Percentiles rank a stretch among this genome's conserved stretches.
These are phyloP conservation scores for Emergomyces africanus DNA, from an alignment of 2,329 filamentous ascomycete genomes.

Conservation along the genomic window DNA sequence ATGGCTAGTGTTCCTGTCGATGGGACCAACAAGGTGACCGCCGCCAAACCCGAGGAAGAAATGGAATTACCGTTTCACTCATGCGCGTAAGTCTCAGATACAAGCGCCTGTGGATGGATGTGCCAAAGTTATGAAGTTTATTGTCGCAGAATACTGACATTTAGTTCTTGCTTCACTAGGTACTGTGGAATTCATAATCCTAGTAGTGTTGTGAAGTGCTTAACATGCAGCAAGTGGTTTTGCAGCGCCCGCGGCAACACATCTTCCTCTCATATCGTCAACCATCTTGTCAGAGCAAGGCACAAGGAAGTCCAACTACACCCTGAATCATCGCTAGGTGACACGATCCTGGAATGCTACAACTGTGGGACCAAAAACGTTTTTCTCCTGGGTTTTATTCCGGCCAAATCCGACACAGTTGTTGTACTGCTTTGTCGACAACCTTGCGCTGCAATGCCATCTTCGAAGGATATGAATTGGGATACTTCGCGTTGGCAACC, in stretches of 20 bases:
- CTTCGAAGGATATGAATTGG: constrained; percentile 99
- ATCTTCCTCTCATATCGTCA: constrained; percentile 94
- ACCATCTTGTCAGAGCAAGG: constrained; percentile 89
- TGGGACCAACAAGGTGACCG: constrained; percentile 50
- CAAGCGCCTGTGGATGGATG: neutral
- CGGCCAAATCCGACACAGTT: constrained; percentile 95
- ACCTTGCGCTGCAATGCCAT: constrained; percentile 86
- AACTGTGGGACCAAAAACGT: constrained; percentile 99
- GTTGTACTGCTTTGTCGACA: constrained; percentile 94
- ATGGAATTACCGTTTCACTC: constrained; percentile 88
- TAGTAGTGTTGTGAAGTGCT: constrained; percentile 88
- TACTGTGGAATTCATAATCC: constrained; percentile 98
- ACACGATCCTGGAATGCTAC: constrained; percentile 96
- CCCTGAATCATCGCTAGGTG: constrained; percentile 80
- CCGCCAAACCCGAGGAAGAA: constrained; percentile 55
- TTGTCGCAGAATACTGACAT: constrained; percentile 5
- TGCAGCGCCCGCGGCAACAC: constrained; percentile 95
- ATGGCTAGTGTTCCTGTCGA: constrained; percentile 72
- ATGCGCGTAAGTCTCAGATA: constrained; percentile 61
- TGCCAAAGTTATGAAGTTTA: constrained; percentile 4
- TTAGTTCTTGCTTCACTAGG: constrained; percentile 33
- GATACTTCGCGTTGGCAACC: constrained; percentile 97
- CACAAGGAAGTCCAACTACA: constrained; percentile 99
- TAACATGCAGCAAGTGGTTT: constrained; percentile 96
- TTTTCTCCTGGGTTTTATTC: constrained; percentile 93